Conservation (phyloP, 352 stramenopile genomes). For the Pythium brassicae region DNA sequence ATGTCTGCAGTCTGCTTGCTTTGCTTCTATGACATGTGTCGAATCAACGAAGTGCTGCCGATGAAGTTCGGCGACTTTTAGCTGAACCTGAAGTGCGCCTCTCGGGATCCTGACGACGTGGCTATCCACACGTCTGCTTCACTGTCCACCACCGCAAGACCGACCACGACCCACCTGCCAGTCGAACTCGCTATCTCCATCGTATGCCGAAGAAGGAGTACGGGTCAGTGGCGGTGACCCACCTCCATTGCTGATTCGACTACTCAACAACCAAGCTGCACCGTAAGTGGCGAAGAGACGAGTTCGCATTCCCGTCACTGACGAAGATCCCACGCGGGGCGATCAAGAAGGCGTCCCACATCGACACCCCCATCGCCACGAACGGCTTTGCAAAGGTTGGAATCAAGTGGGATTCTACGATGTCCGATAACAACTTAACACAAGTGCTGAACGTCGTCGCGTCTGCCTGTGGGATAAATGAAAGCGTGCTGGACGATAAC, state of each 20-base stretch:
- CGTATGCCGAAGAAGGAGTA: not conserved
- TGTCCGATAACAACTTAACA: not conserved
- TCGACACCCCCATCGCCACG: not conserved
- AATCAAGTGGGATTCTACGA: not conserved
- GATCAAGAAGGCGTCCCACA: conserved; percentile 2
- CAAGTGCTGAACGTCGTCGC: not conserved
- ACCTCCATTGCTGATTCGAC: not conserved
- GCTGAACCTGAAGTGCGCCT: not conserved
- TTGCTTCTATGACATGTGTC: conserved; percentile 22
- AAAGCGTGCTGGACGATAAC: conserved; percentile 1
- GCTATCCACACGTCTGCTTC: conserved; percentile 9
- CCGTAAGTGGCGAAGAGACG: conserved; percentile 1
- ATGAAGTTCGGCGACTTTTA: conserved; percentile 15
- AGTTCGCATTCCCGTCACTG: not conserved
- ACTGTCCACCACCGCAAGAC: conserved; percentile 9
- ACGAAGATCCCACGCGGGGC: not conserved
- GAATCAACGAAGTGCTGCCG: conserved; percentile 14
- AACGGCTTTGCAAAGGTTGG: not conserved
- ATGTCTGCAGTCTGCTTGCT: conserved; percentile 2
- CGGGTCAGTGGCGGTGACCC: not conserved
- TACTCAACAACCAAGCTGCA: not conserved
- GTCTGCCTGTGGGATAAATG: not conserved
- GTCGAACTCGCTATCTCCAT: conserved; percentile 9
- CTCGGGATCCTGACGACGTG: not conserved
- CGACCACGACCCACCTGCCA: conserved; percentile 7